Conservation (phyloP, 73 alveolate genomes). For the Paramecium primaurelia region DNA sequence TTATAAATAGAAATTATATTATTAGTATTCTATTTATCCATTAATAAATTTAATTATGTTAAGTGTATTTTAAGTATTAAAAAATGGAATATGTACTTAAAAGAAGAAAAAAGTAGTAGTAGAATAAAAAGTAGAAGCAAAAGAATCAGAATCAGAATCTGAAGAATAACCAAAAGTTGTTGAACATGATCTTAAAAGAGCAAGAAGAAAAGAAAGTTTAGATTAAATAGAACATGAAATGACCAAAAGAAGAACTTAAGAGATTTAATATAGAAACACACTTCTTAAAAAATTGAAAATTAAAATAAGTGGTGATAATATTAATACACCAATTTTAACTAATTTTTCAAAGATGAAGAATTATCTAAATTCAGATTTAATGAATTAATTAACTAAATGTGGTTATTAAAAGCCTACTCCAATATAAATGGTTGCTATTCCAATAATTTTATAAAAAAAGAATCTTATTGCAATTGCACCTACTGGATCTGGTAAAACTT, state of each 20-base stretch:
- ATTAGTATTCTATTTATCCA: background rate
- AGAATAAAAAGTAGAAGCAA: background rate
- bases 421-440: conserved; percentile 49
- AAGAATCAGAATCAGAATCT: background rate
- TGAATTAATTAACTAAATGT: background rate
- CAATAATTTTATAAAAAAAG: conserved; percentile 36
- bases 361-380: background rate
- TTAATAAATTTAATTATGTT: background rate
- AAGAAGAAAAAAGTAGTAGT: background rate
- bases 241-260: background rate
- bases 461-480: conserved; percentile 71
- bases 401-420: conserved; percentile 57
- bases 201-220: conserved; percentile 59
- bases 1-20: too few relatives aligned
- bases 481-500: conserved; percentile 71
- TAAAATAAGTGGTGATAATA: conserved; percentile 38
- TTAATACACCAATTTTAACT: conserved; percentile 34
- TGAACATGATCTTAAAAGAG: background rate
- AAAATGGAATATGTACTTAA: background rate
- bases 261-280: background rate
- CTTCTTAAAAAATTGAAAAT: conserved; percentile 18
- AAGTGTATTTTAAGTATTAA: background rate
- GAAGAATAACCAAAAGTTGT: background rate
- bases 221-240: conserved; percentile 44
- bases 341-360: conserved; percentile 50